Evolutionary conservation across 1,284 basidiomycete species (phyloP), one percentile per base, ranked within the genome.

Genomic region (Cystobasidium pallidum): DNA sequence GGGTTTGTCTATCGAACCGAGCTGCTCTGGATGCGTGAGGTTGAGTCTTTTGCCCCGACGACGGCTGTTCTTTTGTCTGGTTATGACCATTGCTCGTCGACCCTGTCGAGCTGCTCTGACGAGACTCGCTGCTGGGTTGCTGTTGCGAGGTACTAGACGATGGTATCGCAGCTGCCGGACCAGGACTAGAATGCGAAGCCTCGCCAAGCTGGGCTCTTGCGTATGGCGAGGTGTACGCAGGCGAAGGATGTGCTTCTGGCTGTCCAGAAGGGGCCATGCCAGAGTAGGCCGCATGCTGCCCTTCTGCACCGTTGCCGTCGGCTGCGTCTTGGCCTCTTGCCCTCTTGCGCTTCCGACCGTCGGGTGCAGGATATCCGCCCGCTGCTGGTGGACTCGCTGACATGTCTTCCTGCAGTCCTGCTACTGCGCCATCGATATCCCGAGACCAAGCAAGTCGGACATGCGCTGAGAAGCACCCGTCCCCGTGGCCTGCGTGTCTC

Each of bases 341-440:
- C 45, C 58, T 61, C 34, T 61, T 61, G 34, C 58, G 58, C 26
- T 61, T 61, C 11, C 58, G 58, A 61, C 39, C n/a, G 13, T 61
- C 58, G 19, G 55, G 36, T 19, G 55, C 30, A 57, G 30, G 30
- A 19, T 57, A 32, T 6, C 10, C 49, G 8, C 49, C 49, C 7
- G 49, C n/a, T 7, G 28, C n/a, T 8, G 54, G 30, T 57, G 54
- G 54, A 34, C 54, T 57, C 19, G 54, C 32, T 61, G 58, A 43
- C 58, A 61, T 61, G 6, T 10, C 24, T 21, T 21, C 28, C 34
- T 34, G 17, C 57, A 11, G 15, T 43, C n/a, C 8, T 57, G 55
- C 55, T 57, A 34, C 26, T 17, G 55, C 32, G 30, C 55, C 55
- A 57, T 57, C 4, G 28, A 19, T 11, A 3, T 15, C 11, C 8